These are phyloP conservation scores for Papilionanthe hybrid DNA, from an alignment of 116 monocot species.

Conservation along the genomic window DNA sequence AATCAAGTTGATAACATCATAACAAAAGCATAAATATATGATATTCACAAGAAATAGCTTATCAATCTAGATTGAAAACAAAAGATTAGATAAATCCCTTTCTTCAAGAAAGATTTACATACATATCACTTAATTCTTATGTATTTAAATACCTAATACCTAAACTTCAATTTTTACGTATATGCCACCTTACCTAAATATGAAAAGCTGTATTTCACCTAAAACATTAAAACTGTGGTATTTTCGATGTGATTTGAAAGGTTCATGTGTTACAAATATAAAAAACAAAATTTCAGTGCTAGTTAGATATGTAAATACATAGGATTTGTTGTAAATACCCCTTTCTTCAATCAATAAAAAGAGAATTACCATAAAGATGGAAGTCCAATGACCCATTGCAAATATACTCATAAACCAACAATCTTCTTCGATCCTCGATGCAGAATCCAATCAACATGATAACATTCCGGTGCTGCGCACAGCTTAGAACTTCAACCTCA, in stretches of 20 bases:
- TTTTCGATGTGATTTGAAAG: no score
- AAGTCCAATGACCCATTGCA: constrained; percentile 90
- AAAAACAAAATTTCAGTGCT: no score
- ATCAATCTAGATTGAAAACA: background rate
- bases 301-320: no score
- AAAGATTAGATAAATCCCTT: background rate
- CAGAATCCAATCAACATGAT: constrained; percentile 88
- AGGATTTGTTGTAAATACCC: no score
- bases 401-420: constrained; percentile 88
- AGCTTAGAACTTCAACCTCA: constrained; percentile 87
- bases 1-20: background rate
- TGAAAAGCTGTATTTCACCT: no score
- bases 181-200: no score
- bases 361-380: constrained; percentile 72
- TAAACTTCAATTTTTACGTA: no score
- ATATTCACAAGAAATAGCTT: background rate
- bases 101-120: background rate
- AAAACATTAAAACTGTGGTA: no score
- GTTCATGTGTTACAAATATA: no score
- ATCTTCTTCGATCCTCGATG: constrained; percentile 56
- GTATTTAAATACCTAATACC: no score
- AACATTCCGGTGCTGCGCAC: constrained; percentile 88
- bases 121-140: no score
- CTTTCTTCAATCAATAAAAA: background rate
- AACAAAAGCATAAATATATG: background rate